Conservation (phyloP, 1,284 basidiomycete genomes). For the Boletus semigastroideus region DNA sequence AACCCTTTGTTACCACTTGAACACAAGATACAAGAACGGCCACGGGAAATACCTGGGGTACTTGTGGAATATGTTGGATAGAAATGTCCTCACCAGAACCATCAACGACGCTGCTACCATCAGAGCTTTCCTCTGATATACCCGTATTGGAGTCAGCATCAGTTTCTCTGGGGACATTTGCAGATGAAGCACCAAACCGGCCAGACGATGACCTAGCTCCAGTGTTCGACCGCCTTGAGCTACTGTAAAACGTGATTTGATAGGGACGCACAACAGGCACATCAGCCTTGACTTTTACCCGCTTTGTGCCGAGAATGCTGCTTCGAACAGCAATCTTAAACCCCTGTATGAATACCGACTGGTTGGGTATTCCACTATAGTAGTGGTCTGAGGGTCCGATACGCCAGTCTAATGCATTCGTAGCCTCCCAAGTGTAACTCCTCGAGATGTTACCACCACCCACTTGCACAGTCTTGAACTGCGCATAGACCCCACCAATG, state of each 20-base stretch:
- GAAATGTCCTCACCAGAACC: neutral
- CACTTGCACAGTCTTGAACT: slow-evolving; percentile 3
- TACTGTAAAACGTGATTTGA: neutral
- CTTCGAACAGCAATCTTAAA: slow-evolving; percentile 7
- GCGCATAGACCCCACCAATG: neutral
- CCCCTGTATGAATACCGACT: slow-evolving; percentile 11
- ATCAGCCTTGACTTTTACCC: slow-evolving; percentile 3
- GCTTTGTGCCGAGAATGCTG: neutral
- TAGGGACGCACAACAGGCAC: neutral
- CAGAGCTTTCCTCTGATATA: neutral
- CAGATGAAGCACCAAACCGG: neutral
- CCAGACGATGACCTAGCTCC: neutral
- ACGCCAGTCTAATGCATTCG: slow-evolving; percentile 4
- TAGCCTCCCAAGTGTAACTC: slow-evolving; percentile 9
- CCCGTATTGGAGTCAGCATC: neutral
- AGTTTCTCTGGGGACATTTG: neutral
- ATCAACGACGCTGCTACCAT: neutral
- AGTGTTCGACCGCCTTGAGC: neutral
- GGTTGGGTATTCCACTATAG: slow-evolving; percentile 1
- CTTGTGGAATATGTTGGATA: neutral
- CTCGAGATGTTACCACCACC: neutral
- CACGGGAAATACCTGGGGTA: neutral
- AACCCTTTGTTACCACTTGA: neutral
- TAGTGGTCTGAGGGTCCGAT: slow-evolving; percentile 3
- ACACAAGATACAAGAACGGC: neutral